phyloP scores from a whole-genome alignment of 768 basidiomycete species.

The Mycena leptocephala region DNA sequence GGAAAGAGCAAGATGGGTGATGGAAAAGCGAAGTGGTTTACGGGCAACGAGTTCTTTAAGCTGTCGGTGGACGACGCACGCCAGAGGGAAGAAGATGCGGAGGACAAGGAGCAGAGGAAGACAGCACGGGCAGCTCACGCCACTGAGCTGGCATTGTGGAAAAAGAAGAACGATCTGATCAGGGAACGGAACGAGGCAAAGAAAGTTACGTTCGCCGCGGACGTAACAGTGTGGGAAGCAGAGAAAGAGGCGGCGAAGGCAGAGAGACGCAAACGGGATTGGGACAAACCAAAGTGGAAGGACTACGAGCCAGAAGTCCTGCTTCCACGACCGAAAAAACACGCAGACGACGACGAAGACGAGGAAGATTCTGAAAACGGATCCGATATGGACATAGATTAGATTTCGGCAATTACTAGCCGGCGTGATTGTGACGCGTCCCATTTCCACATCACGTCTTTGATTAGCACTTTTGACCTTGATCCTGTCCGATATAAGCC shows the following conservation, averaged over 20 bases:
- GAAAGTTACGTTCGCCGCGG: background rate
- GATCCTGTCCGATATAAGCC: background rate
- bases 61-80: background rate
- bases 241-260: background rate
- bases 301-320: background rate
- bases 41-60: background rate
- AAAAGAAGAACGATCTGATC: background rate
- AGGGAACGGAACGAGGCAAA: background rate
- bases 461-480: background rate
- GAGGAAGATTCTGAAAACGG: background rate
- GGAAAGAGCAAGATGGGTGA: conserved; percentile 1
- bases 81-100: background rate
- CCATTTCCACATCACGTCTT: background rate
- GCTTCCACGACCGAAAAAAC: background rate
- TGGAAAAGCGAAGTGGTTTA: background rate
- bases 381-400: background rate
- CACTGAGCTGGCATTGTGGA: background rate
- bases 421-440: background rate
- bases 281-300: background rate
- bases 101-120: background rate
- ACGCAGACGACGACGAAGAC: background rate
- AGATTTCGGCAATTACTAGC: background rate
- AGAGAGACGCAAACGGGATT: background rate
- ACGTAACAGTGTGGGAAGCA: background rate
- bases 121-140: background rate